phyloP scores from a whole-genome alignment of 352 stramenopile genomes.

The Globisporangium paddicum region DNA sequence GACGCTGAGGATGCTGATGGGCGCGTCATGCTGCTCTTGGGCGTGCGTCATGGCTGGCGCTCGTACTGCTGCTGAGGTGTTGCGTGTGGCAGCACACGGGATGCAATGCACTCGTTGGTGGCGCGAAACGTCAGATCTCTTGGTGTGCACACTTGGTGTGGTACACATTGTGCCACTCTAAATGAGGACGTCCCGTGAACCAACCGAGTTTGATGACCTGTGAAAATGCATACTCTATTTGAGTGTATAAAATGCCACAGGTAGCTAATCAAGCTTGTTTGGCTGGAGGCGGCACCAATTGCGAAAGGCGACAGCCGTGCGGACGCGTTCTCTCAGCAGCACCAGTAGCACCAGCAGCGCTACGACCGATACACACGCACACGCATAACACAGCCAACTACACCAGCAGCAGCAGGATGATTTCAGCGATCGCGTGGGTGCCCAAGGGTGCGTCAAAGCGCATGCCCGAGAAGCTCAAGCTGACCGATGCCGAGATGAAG shows the following conservation, averaged over 20 bases:
- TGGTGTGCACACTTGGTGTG: not conserved
- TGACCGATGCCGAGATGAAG: conserved; percentile 74
- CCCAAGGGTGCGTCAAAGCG: conserved; percentile 47
- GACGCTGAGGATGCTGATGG: conserved; percentile 27
- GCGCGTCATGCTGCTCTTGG: conserved; percentile 6
- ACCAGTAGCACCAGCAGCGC: not conserved
- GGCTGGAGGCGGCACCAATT: conserved; percentile 15
- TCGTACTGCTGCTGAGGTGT: not conserved
- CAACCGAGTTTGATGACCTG: not conserved
- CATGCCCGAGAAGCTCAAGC: conserved; percentile 81
- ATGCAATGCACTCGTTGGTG: conserved; percentile 3
- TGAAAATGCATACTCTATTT: not conserved
- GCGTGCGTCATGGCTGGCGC: conserved; percentile 3
- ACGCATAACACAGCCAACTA: conserved; percentile 3
- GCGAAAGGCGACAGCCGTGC: conserved; percentile 2
- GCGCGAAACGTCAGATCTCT: conserved; percentile 13
- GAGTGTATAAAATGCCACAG: too few relatives aligned
- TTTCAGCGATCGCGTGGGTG: conserved; percentile 59
- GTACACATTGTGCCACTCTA: too few relatives aligned
- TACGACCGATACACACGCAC: not conserved
- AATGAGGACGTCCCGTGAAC: not conserved
- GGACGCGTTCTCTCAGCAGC: not conserved
- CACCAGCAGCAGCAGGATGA: conserved; percentile 25
- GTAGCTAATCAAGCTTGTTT: too few relatives aligned
- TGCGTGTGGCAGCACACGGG: not conserved